Evolutionary conservation across 345 rosid genomes (phyloP).

Genomic region (Odontarrhena argentea): DNA sequence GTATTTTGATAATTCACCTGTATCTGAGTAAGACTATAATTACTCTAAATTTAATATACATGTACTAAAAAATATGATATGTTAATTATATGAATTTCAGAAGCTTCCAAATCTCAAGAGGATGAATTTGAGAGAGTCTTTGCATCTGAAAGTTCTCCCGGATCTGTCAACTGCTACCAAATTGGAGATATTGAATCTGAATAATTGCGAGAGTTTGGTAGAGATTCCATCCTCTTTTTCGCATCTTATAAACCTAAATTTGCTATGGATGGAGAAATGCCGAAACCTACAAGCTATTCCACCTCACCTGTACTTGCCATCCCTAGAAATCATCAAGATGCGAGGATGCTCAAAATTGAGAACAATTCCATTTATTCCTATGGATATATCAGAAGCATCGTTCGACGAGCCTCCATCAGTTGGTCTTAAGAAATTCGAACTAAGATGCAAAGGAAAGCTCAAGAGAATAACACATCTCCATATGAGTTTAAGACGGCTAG

Average conservation of each 20-base stretch:
- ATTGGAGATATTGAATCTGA: conserved; percentile 9
- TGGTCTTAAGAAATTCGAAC: background rate
- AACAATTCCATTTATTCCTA: conserved; percentile 5
- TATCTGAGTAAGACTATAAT: too few species aligned
- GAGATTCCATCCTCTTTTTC: background rate
- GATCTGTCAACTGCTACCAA: conserved; percentile 35
- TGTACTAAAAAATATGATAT: too few species aligned
- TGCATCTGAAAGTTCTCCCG: conserved; percentile 23
- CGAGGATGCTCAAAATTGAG: conserved; percentile 11
- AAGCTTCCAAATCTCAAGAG: conserved; percentile 24
- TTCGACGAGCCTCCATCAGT: background rate
- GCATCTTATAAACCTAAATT: conserved; percentile 3
- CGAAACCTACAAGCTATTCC: background rate
- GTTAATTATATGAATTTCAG: too few species aligned
- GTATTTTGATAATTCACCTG: too few species aligned
- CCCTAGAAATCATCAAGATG: background rate
- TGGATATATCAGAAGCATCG: background rate
- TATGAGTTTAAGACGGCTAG: background rate
- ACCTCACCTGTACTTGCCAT: background rate
- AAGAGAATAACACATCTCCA: background rate
- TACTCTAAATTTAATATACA: too few species aligned
- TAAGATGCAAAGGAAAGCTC: background rate
- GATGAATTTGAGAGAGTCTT: background rate
- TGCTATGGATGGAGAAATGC: background rate
- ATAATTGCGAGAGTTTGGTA: conserved; percentile 25